Conservation (phyloP, 768 basidiomycete genomes). For the Mycena epipterygia region DNA sequence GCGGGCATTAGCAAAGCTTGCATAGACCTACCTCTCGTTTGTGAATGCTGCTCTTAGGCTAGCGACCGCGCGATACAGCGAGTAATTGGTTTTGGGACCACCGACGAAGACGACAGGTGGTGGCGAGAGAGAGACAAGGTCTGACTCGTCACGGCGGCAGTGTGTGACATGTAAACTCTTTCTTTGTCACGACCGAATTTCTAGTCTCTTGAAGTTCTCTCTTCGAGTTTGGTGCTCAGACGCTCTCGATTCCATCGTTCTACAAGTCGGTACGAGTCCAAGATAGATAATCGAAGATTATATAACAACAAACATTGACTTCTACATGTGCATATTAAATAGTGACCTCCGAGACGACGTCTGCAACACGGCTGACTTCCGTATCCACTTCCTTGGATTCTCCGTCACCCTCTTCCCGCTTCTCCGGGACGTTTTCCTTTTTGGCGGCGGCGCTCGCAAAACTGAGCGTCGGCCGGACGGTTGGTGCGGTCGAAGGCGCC, state of each 20-base stretch:
- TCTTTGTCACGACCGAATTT: no score
- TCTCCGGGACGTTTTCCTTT: constrained; percentile 51
- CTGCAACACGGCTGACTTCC: constrained; percentile 28
- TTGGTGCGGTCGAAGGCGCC: constrained; percentile 56
- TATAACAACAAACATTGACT: constrained; percentile 26
- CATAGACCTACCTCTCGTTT: constrained; percentile 32
- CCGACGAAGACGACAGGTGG: constrained; percentile 7
- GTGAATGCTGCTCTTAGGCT: constrained; percentile 36
- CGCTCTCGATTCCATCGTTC: no score
- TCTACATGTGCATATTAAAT: constrained; percentile 35
- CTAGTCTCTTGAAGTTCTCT: no score
- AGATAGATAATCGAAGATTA: constrained; percentile 31
- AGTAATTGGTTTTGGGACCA: constrained; percentile 12
- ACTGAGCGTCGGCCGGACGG: constrained; percentile 80
- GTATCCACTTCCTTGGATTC: constrained; percentile 24
- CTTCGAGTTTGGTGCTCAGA: no score
- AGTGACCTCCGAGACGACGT: constrained; percentile 34
- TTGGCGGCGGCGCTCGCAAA: constrained; percentile 84
- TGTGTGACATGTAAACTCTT: no score
- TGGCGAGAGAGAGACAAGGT: constrained; percentile 6
- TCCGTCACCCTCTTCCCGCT: constrained; percentile 4
- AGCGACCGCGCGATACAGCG: constrained; percentile 16
- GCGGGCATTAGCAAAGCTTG: constrained; percentile 20
- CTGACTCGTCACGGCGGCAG: no score
- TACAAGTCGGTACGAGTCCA: no score